Conservation (phyloP, 2,329 filamentous ascomycete species). For the Aspergillus sp. region DNA sequence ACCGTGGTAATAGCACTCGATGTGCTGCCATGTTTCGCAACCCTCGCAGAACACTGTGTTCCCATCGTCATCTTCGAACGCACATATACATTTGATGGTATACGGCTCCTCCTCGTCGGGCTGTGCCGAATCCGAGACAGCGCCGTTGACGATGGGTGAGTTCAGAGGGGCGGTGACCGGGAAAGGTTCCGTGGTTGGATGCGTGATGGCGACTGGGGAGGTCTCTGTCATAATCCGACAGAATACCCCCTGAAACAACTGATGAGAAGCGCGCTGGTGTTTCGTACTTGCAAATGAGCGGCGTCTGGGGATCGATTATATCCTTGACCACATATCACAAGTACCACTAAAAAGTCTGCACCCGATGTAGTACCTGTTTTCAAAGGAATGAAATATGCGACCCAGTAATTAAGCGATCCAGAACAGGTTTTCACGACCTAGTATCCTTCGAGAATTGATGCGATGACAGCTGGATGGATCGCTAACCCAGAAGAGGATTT, state of each 20-base stretch:
- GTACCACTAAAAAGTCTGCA: background rate
- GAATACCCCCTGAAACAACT: constrained; percentile 45
- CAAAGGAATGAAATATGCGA: background rate
- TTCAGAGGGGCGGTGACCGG: constrained; percentile 47
- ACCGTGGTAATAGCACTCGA: constrained; percentile 89
- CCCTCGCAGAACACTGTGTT: constrained; percentile 95
- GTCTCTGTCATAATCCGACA: constrained; percentile 57
- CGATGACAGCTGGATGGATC: background rate
- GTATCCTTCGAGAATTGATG: background rate
- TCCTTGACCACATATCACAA: constrained; percentile 25
- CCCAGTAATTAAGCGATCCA: background rate
- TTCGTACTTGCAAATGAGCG: constrained; percentile 19
- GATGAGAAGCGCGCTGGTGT: constrained; percentile 27
- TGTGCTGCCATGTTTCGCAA: constrained; percentile 98
- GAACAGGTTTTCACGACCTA: background rate
- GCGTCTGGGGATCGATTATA: constrained; percentile 17
- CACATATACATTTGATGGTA: constrained; percentile 97
- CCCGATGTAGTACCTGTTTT: background rate
- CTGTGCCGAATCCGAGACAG: constrained; percentile 41
- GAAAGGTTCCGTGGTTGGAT: constrained; percentile 47
- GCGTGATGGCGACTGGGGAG: constrained; percentile 51
- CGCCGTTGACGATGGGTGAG: constrained; percentile 45
- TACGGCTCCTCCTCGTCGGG: constrained; percentile 58
- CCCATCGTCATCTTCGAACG: constrained; percentile 91
- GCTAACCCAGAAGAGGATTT: background rate